Evolutionary conservation across 2,329 filamentous ascomycete genomes (phyloP), one percentile per base, ranked within the genome.

Genomic region (Neonectria sp.): DNA sequence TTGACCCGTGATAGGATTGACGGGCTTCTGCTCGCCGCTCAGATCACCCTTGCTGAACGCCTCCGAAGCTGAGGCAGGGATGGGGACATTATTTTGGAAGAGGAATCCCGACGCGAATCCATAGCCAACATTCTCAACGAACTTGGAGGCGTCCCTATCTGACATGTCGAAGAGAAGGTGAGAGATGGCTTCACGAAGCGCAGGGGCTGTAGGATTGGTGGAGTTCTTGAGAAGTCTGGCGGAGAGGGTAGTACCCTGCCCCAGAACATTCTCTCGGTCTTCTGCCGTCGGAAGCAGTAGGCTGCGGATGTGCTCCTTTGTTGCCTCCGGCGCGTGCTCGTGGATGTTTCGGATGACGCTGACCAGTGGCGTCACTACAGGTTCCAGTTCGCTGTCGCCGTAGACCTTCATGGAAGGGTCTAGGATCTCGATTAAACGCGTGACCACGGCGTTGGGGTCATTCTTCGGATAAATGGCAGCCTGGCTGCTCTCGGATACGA

Each of bases 121-220:
- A 77, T 97, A 99, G 0, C 96, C 96, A 13, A 99, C 93, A 73
- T 98, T 98, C 58, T 93, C 88, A 1, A 98, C 93, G 76, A 98
- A 96, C 33, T 86, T 92, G 17, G 87, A 88, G 0, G 95, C 89
- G 74, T 98, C 91, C 73, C 91, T 93, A 70, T 92, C 92, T 0
- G 95, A 97, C 31, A 98, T 86, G 71, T 97, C 93, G 78, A 97
- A 99, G 68, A 98, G 88, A 27, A 99, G 85, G 33, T 91, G 87
- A 0, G 93, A 93, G 59, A 97, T 92, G 21, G 89, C 89, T 53
- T 93, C 90, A 21, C 94, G 90, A 3, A 97, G 83, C 45, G 91
- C 90, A 0, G 93, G 90, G 0, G 93, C 88, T 49, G 90, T 81
- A 0, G 95, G 88, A 15, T 93, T 93, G 6, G 91, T 93, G 3